Percentiles rank a stretch among this genome's conserved stretches.
Evolutionary conservation across 441 rosid genomes (phyloP).

Genomic region (Sinapis alba): DNA sequence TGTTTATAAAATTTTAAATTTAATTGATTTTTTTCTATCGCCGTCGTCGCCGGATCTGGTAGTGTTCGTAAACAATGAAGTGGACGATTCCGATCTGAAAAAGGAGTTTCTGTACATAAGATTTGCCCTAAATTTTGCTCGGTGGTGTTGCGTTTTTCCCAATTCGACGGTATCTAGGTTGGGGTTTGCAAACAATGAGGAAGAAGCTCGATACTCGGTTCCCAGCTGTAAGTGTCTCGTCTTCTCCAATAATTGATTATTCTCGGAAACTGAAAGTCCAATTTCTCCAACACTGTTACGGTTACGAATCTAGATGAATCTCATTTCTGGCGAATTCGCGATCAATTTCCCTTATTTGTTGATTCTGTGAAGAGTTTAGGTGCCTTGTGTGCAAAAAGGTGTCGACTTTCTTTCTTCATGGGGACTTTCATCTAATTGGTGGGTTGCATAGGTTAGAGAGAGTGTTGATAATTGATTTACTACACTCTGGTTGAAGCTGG

Average conservation of each 20-base stretch:
- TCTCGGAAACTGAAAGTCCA: background rate
- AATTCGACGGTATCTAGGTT: too few relatives aligned
- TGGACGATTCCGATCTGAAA: slow-evolving; percentile 25
- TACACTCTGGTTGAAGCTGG: too few relatives aligned
- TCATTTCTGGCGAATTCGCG: slow-evolving; percentile 12
- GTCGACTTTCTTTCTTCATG: too few relatives aligned
- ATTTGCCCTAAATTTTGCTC: slow-evolving; percentile 2
- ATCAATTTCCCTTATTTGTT: background rate
- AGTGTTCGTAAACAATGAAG: slow-evolving; percentile 27
- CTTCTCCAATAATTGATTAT: slow-evolving; percentile 41
- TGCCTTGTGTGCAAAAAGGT: too few relatives aligned
- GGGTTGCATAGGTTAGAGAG: too few relatives aligned
- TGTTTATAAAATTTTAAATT: too few relatives aligned
- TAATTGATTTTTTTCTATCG: too few relatives aligned
- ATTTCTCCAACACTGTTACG: background rate
- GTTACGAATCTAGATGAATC: slow-evolving; percentile 1
- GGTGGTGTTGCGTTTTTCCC: slow-evolving; percentile 16
- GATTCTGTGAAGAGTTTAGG: too few relatives aligned
- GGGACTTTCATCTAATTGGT: too few relatives aligned
- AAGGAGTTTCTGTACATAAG: slow-evolving; percentile 15
- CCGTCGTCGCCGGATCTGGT: slow-evolving; percentile 46
- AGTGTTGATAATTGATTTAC: too few relatives aligned
- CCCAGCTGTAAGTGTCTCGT: slow-evolving; percentile 37
- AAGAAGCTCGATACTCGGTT: slow-evolving; percentile 51
- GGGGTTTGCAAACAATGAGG: slow-evolving; percentile 36